A percentile compares a stretch with the other conserved stretches of the same genome.
phyloP scores from a whole-genome alignment of 1,284 basidiomycete genomes.

The Trichosporon inkin region DNA sequence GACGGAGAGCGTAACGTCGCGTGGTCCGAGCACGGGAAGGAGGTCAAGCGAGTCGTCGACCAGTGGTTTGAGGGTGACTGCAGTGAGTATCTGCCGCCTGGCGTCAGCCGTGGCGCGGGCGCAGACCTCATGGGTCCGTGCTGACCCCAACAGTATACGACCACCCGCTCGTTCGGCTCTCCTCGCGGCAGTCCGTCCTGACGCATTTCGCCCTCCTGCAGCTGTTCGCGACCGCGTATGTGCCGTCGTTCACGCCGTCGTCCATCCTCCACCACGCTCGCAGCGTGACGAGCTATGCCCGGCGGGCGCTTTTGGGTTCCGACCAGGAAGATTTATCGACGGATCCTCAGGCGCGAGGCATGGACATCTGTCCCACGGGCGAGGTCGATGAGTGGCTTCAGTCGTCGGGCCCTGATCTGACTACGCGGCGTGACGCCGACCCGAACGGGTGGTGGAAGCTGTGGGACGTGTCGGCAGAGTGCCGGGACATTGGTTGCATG shows the following conservation, averaged over 20 bases:
- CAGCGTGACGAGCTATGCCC: slow-evolving; percentile 19
- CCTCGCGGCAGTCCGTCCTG: slow-evolving; percentile 33
- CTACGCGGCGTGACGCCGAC: slow-evolving; percentile 8
- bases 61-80: slow-evolving; percentile 45
- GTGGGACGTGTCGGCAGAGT: slow-evolving; percentile 46
- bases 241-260: slow-evolving; percentile 33
- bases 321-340: neutral
- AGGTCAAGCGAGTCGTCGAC: slow-evolving; percentile 37
- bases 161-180: slow-evolving; percentile 36
- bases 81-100: slow-evolving; percentile 25
- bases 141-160: slow-evolving; percentile 37
- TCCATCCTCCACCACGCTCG: slow-evolving; percentile 28
- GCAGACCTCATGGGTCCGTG: slow-evolving; percentile 6
- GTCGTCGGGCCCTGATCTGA: slow-evolving; percentile 12
- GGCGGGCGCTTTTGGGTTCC: slow-evolving; percentile 19
- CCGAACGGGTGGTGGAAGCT: slow-evolving; percentile 40
- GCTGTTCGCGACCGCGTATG: slow-evolving; percentile 30
- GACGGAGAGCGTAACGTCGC: slow-evolving; percentile 26
- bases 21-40: slow-evolving; percentile 32
- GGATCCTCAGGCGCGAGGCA: neutral
- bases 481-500: slow-evolving; percentile 46
- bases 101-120: neutral
- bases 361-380: slow-evolving; percentile 1
- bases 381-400: slow-evolving; percentile 28
- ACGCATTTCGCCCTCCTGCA: slow-evolving; percentile 38